Evolutionary conservation across 106 monocot genomes (phyloP).

Genomic region (Agapanthus africanus): DNA sequence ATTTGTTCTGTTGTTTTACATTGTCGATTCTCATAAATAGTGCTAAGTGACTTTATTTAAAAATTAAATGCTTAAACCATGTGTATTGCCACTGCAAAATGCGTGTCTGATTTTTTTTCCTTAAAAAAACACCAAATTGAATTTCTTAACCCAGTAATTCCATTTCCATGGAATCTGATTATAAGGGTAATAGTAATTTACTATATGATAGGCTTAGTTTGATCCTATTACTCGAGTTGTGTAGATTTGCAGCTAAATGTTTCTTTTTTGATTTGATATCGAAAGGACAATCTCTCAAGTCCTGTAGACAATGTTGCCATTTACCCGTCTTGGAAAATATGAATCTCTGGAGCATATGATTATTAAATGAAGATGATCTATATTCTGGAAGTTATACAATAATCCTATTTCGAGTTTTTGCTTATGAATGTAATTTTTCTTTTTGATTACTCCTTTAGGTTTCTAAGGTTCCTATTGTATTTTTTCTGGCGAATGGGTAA

Average conservation of each 20-base stretch:
- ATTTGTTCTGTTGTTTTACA: not conserved
- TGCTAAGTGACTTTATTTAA: not conserved
- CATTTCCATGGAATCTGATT: not conserved
- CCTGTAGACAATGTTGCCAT: too few relatives aligned
- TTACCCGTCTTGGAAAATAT: not conserved
- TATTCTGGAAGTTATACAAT: not conserved
- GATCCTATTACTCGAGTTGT: not conserved
- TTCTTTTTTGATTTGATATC: not conserved
- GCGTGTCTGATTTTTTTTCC: not conserved
- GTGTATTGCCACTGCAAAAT: too few relatives aligned
- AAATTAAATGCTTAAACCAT: not conserved
- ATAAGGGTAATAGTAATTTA: not conserved
- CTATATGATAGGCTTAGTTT: conserved; percentile 9
- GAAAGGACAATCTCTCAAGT: too few relatives aligned
- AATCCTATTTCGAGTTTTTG: not conserved
- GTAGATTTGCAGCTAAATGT: not conserved
- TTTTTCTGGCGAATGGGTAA: not conserved
- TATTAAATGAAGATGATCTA: not conserved
- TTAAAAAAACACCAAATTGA: too few relatives aligned
- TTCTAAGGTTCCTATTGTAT: not conserved
- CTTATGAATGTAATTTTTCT: not conserved
- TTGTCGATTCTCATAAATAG: not conserved
- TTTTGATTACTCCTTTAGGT: not conserved
- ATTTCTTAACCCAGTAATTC: not conserved
- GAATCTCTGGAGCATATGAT: not conserved